A percentile compares a stretch with the other conserved stretches of the same genome.
Evolutionary conservation across 768 basidiomycete genomes (phyloP).

Genomic region (Podaxis sp.): DNA sequence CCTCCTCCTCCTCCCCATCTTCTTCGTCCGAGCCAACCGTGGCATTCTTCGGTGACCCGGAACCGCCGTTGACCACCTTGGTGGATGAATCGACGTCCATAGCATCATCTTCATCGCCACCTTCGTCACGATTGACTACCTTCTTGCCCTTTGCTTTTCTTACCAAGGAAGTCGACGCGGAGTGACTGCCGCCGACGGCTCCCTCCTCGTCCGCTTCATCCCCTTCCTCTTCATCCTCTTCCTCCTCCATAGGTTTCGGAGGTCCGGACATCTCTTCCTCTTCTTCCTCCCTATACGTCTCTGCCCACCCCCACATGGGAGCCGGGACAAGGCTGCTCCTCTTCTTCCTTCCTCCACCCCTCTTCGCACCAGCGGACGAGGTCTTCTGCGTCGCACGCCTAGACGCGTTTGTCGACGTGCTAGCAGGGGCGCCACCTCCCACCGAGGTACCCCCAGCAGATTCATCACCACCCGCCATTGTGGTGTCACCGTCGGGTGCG

Average conservation of each 20-base stretch:
- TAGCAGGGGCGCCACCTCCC: constrained; percentile 12
- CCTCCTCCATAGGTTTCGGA: constrained; percentile 60
- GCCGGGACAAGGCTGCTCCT: constrained; percentile 72
- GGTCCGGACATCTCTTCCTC: constrained; percentile 60
- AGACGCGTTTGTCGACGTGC: constrained; percentile 23
- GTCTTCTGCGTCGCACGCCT: constrained; percentile 12
- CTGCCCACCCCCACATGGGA: constrained; percentile 88
- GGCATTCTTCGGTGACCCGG: neutral
- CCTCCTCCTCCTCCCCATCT: constrained; percentile 17
- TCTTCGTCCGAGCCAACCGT: constrained; percentile 12
- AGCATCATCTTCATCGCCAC: constrained; percentile 21
- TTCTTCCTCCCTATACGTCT: constrained; percentile 43
- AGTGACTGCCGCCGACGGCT: neutral
- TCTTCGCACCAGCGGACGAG: constrained; percentile 22
- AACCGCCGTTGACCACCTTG: neutral
- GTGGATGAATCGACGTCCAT: constrained; percentile 14
- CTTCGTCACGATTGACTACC: constrained; percentile 3
- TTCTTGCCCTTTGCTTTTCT: constrained; percentile 14
- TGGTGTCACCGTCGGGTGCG: constrained; percentile 15
- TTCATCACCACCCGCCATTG: constrained; percentile 22
- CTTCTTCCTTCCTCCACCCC: constrained; percentile 40
- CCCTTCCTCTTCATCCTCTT: constrained; percentile 40
- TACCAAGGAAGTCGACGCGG: constrained; percentile 16
- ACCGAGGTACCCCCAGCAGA: constrained; percentile 15
- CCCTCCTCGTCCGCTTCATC: constrained; percentile 6